Base-by-base conservation (phyloP, 495 filamentous ascomycete species). In the Rostrohypoxylon terebratum region DNA sequence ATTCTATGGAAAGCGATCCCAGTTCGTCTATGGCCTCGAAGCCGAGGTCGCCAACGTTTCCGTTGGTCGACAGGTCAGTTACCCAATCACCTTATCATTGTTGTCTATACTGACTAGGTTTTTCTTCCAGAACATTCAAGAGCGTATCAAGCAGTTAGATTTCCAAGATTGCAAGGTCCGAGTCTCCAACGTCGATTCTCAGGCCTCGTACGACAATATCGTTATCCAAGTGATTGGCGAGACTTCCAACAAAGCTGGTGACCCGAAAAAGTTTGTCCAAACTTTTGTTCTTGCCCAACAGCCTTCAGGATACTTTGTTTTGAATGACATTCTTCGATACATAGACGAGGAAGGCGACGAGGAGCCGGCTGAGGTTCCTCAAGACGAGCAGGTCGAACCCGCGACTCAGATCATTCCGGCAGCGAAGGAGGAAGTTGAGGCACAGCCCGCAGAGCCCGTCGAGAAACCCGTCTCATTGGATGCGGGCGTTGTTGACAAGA, bases 121-220 rank as follows among this genome's bases (percentile, higher is more conserved):
- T 60, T 28, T 11, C 38, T 25, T 47, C 18, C 75, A 98, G 95
- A 89, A 87, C 16, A 99, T 98, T 82, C 92, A 94, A 77, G 94
- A 98, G 42, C 93, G 92, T 66, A 97, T 99, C 81, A 93, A 93
- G 81, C 83, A 91, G 60, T 89, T 97, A 50, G 93, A 96, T 69
- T 96, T 97, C 85, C 93, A 98, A 77, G 94, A 98, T 77, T 96
- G 93, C 88, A 99, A 99, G 84, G 96, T 99, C 70, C 93, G 96
- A 77, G 93, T 99, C 66, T 91, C 96, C 72, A 99, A 99, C 76
- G 96, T 99, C 74, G 96, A 99, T 81, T 94, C 94, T 23, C 96
- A 99, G 81, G 91, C 90, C 53, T 98, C 95, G 11, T 92, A 89
- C 77, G 88, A 93, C 28, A 94, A 93, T 79, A 98, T 99, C 74